Conservation (phyloP, 2,329 filamentous ascomycete genomes). For the Diaporthe ilicicola region DNA sequence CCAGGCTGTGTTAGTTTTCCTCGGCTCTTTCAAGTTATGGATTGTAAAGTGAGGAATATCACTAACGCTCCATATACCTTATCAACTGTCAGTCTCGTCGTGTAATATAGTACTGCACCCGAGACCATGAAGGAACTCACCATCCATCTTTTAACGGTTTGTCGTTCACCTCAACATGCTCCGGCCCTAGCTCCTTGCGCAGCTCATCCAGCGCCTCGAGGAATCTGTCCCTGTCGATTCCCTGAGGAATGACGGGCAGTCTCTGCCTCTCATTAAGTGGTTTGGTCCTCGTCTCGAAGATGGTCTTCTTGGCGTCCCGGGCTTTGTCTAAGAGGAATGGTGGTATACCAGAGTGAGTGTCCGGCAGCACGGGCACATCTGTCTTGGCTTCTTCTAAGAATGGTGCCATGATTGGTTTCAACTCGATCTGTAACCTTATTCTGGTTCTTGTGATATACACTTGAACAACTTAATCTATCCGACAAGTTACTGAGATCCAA, state of each 20-base stretch:
- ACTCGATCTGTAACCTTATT: background rate
- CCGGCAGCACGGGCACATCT: constrained; percentile 45
- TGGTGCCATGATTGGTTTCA: constrained; percentile 4
- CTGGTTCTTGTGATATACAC: background rate
- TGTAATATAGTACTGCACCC: background rate
- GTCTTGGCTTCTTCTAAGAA: constrained; percentile 38
- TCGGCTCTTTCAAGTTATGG: constrained; percentile 24
- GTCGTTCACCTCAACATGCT: constrained; percentile 52
- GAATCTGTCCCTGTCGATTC: constrained; percentile 42
- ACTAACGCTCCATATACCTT: constrained; percentile 36
- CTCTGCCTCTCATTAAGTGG: constrained; percentile 40
- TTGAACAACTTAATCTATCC: background rate
- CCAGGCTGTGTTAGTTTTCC: background rate
- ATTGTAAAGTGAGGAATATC: too few species aligned
- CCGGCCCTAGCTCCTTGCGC: constrained; percentile 43
- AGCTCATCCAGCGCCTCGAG: constrained; percentile 45
- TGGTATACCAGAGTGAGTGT: constrained; percentile 51
- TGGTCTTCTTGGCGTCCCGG: constrained; percentile 42
- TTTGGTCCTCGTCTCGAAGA: constrained; percentile 47
- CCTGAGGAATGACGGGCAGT: constrained; percentile 48
- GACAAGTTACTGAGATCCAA: background rate
- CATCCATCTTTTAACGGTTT: constrained; percentile 51
- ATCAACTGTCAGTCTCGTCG: background rate
- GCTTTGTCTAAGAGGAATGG: constrained; percentile 48
- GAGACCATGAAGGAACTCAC: constrained; percentile 37